Evolutionary conservation across 331 rosid genomes (phyloP).

Genomic region (Quercus tomentella): DNA sequence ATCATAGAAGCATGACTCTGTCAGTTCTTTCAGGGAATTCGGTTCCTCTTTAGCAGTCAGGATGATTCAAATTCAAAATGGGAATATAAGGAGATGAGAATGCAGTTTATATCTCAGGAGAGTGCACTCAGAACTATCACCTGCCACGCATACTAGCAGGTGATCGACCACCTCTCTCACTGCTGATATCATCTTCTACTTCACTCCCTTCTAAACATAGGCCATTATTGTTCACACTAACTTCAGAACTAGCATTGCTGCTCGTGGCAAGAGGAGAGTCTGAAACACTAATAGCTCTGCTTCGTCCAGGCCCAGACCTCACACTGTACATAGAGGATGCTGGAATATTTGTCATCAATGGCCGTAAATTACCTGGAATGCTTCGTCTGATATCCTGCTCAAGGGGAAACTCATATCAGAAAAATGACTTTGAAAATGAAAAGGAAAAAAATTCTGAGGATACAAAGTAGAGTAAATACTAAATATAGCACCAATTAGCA

Average conservation of each 20-base stretch:
- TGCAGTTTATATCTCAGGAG: conserved; percentile 14
- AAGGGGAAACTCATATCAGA: conserved; percentile 20
- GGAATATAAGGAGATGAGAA: conserved; percentile 15
- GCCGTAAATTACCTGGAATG: conserved; percentile 85
- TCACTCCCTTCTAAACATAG: conserved; percentile 67
- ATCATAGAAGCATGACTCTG: conserved; percentile 19
- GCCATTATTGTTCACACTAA: conserved; percentile 91
- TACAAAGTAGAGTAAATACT: background rate
- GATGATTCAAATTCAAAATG: conserved; percentile 7
- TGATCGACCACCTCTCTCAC: conserved; percentile 72
- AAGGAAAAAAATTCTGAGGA: background rate
- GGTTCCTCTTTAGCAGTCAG: conserved; percentile 17
- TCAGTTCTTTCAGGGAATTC: conserved; percentile 6
- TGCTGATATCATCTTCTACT: conserved; percentile 71
- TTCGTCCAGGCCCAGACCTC: conserved; percentile 79
- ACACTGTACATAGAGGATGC: conserved; percentile 95
- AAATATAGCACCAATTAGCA: background rate
- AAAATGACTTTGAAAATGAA: conserved; percentile 3
- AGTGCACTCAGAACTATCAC: conserved; percentile 28
- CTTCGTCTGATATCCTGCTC: conserved; percentile 86
- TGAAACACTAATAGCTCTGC: conserved; percentile 76
- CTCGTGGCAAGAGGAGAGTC: conserved; percentile 93
- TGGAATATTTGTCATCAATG: conserved; percentile 96
- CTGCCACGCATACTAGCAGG: conserved; percentile 64
- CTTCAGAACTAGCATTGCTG: conserved; percentile 93